Conservation (phyloP, 2,329 filamentous ascomycete genomes). For the Colletotrichum cuscutae region DNA sequence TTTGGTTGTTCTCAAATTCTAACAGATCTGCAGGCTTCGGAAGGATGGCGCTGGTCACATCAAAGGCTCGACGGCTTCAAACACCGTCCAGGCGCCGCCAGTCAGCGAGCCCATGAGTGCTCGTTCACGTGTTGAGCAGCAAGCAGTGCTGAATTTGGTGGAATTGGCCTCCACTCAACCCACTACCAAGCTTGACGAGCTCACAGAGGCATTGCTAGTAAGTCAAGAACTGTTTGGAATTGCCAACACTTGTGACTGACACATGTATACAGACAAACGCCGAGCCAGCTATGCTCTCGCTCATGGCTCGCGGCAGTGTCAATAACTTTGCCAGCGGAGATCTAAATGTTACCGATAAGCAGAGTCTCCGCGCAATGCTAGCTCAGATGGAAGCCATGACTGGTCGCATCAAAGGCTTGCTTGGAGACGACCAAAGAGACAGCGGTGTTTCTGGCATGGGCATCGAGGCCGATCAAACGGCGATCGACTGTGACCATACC, state of each 20-base stretch:
- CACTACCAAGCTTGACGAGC: constrained; percentile 60
- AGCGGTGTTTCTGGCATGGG: not conserved
- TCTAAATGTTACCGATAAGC: constrained; percentile 54
- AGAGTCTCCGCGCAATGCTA: constrained; percentile 59
- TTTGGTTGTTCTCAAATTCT: constrained; percentile 14
- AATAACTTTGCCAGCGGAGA: constrained; percentile 52
- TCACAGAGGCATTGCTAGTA: constrained; percentile 72
- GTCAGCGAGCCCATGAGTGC: constrained; percentile 47
- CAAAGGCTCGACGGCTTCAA: constrained; percentile 37
- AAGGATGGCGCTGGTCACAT: constrained; percentile 52
- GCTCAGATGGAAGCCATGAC: constrained; percentile 57
- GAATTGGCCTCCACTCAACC: constrained; percentile 61
- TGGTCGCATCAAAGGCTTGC: constrained; percentile 52
- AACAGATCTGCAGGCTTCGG: constrained; percentile 43
- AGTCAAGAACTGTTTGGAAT: constrained; percentile 45
- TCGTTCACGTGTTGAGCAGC: constrained; percentile 69
- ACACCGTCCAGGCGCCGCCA: constrained; percentile 32
- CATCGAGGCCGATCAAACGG: not conserved
- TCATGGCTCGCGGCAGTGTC: constrained; percentile 61
- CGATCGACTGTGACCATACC: constrained; percentile 30
- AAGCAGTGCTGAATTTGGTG: constrained; percentile 72
- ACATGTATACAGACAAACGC: constrained; percentile 51
- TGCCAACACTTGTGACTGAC: constrained; percentile 33
- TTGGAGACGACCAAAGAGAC: constrained; percentile 40
- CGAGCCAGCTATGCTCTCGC: constrained; percentile 54